phyloP scores from a whole-genome alignment of 2,329 filamentous ascomycete species.

The Cladosporium halotolerans region DNA sequence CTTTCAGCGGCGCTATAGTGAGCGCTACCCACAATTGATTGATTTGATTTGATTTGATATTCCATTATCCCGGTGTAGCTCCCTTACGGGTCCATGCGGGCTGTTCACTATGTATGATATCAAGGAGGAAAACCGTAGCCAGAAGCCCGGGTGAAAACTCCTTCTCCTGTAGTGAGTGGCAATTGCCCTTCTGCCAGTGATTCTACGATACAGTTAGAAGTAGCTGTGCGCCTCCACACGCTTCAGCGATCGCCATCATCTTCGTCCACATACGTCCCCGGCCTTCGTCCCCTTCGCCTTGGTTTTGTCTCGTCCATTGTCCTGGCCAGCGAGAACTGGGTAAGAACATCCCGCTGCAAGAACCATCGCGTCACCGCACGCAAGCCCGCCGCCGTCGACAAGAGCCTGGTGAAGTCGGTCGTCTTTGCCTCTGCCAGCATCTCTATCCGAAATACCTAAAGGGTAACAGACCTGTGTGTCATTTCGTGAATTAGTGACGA shows the following conservation, averaged over 20 bases:
- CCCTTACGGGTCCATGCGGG: neutral
- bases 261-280: neutral
- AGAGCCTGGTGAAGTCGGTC: neutral
- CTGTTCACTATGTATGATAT: neutral
- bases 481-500: neutral
- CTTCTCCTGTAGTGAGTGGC: neutral
- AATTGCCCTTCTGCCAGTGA: neutral
- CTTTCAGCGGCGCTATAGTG: too few relatives aligned
- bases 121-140: neutral
- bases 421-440: conserved; percentile 1
- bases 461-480: neutral
- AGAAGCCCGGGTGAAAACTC: neutral
- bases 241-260: conserved; percentile 1
- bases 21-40: neutral
- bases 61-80: neutral
- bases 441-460: neutral
- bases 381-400: neutral
- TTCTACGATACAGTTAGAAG: neutral
- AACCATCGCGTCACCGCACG: neutral
- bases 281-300: neutral
- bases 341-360: neutral
- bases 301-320: neutral
- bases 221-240: neutral
- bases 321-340: neutral
- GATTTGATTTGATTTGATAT: conserved; percentile 4